Base-by-base conservation (phyloP, 2,329 filamentous ascomycete species). In the Pestalotiopsis sp. region DNA sequence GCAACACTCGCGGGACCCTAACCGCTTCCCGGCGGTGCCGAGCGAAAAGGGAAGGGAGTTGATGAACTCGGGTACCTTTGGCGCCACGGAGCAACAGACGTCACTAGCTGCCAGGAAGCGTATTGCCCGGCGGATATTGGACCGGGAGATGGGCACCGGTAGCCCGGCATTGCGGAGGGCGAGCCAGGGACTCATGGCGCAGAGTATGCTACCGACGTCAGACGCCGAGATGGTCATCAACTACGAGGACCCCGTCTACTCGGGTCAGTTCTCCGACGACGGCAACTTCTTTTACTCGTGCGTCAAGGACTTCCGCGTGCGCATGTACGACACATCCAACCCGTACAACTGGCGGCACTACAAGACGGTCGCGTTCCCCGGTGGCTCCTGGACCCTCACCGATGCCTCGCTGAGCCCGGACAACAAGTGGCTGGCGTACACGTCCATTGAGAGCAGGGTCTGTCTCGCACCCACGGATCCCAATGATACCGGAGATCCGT, bases 301-400 rank as follows among this genome's bases (percentile, higher is more conserved):
- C 76, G 92, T 92, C 11, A 94, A 98, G 80, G 95, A 98, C 80
- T 97, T 97, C 82, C 92, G 90, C 73, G 94, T 99, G 11, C 92
- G 95, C 66, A 95, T 99, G 93, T 99, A 98, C 80, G 95, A 98
- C 79, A 98, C 96, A 0, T 95, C 93, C 1, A 97, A 98, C 74
- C 94, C 95, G 0, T 97, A 96, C 80, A 88, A 94, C 72, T 99
- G 96, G 96, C 92, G 92, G 78, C 95, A 97, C 79, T 98, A 98
- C 85, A 98, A 95, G 82, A 95, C 93, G 0, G 93, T 94, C 4
- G 83, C 86, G 36, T 97, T 96, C 79, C 94, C 94, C 0, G 93
- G 91, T 72, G 96, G 95, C 2, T 91, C 93, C 75, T 99, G 96
- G 96, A 98, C 95, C 1, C 91, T 99, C 72, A 98, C 96, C 14